Evolutionary conservation across 2,329 filamentous ascomycete genomes (phyloP).

Genomic region (Ophiocordyceps camponoti-rufipedis): DNA sequence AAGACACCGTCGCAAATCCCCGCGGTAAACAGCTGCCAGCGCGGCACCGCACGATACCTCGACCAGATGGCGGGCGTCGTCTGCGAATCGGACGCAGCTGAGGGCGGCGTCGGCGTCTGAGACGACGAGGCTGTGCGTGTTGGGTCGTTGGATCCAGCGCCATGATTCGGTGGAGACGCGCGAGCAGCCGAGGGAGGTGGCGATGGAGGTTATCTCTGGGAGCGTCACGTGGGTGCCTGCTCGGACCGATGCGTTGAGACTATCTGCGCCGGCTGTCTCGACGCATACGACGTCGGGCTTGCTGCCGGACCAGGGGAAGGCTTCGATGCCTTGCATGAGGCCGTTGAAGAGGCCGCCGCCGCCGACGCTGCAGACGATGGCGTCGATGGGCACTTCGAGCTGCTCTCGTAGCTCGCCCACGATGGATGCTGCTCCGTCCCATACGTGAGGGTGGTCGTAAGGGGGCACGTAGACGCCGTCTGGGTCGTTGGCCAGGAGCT

Average conservation of each 20-base stretch:
- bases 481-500: slow-evolving; percentile 33
- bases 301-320: slow-evolving; percentile 13
- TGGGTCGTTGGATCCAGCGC: slow-evolving; percentile 35
- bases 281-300: slow-evolving; percentile 45
- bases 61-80: slow-evolving; percentile 66
- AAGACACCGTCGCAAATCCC: slow-evolving; percentile 40
- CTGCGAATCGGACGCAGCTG: slow-evolving; percentile 57
- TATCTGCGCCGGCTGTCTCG: slow-evolving; percentile 60
- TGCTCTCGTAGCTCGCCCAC: slow-evolving; percentile 30
- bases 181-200: slow-evolving; percentile 55
- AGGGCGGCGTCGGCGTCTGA: slow-evolving; percentile 52
- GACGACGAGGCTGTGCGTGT: slow-evolving; percentile 18
- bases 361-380: slow-evolving; percentile 60
- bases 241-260: slow-evolving; percentile 42
- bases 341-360: slow-evolving; percentile 69
- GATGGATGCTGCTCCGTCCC: slow-evolving; percentile 44
- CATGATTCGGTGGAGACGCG: slow-evolving; percentile 52
- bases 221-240: slow-evolving; percentile 42
- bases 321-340: slow-evolving; percentile 49
- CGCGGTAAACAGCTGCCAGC: slow-evolving; percentile 49
- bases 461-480: slow-evolving; percentile 47
- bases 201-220: slow-evolving; percentile 54
- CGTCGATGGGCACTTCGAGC: slow-evolving; percentile 35
- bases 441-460: slow-evolving; percentile 51
- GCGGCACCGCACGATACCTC: slow-evolving; percentile 76